Conservation (phyloP, 768 basidiomycete species). For the Lanmaoa rubissima region DNA sequence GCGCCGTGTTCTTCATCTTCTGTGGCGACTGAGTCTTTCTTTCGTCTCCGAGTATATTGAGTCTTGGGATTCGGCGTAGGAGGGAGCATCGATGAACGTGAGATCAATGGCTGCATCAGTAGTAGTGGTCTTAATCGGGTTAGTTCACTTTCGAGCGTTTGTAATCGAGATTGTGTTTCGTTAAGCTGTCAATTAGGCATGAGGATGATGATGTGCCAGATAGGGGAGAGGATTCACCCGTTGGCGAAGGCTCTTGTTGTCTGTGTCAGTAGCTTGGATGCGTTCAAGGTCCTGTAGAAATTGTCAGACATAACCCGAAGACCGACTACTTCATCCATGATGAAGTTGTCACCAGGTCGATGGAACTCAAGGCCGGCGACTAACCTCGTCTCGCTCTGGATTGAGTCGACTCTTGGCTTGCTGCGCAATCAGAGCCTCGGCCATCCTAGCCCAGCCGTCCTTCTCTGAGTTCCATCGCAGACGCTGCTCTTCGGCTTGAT, state of each 20-base stretch:
- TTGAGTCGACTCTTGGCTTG: slow-evolving; percentile 41
- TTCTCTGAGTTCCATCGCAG: slow-evolving; percentile 60
- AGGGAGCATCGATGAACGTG: slow-evolving; percentile 18
- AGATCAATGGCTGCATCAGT: slow-evolving; percentile 55
- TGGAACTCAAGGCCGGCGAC: slow-evolving; percentile 6
- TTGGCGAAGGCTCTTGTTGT: slow-evolving; percentile 58
- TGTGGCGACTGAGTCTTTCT: slow-evolving; percentile 19
- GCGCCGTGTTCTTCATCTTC: slow-evolving; percentile 28
- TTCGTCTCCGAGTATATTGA: slow-evolving; percentile 26
- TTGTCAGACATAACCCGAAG: slow-evolving; percentile 14
- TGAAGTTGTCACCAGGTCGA: neutral
- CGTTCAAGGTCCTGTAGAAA: slow-evolving; percentile 53
- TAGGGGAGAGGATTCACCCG: slow-evolving; percentile 42
- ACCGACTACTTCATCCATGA: neutral
- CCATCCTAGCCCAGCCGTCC: slow-evolving; percentile 61
- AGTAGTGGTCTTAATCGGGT: slow-evolving; percentile 64
- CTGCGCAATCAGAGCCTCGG: slow-evolving; percentile 60
- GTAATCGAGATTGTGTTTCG: slow-evolving; percentile 53
- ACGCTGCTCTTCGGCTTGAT: slow-evolving; percentile 55
- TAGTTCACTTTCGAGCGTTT: slow-evolving; percentile 62
- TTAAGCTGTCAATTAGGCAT: slow-evolving; percentile 44
- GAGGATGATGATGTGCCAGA: neutral
- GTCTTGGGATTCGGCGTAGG: slow-evolving; percentile 24
- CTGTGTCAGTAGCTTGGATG: slow-evolving; percentile 51
- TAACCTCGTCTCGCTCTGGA: slow-evolving; percentile 44